These are phyloP conservation scores for Spergularia bocconei DNA, from an alignment of 148 eudicot genomes.

Conservation along the genomic window DNA sequence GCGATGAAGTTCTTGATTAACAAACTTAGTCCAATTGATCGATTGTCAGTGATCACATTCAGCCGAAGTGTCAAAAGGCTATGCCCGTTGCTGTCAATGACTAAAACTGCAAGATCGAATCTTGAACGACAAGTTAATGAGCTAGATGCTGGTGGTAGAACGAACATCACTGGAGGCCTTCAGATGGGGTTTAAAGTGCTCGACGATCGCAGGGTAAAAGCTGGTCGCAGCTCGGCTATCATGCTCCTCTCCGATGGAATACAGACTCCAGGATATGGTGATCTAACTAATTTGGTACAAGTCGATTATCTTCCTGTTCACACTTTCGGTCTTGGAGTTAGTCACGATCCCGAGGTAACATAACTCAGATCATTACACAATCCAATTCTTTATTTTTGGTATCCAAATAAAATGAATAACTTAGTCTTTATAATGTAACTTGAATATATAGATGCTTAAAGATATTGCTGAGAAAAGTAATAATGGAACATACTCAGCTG, in stretches of 20 bases:
- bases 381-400: too few species aligned
- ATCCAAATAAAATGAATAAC: too few species aligned
- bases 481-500: too few species aligned
- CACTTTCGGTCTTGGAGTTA: slow-evolving; percentile 22
- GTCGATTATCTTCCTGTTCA: slow-evolving; percentile 12
- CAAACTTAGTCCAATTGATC: slow-evolving; percentile 18
- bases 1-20: slow-evolving; percentile 9
- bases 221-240: slow-evolving; percentile 7
- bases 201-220: background rate
- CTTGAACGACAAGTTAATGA: background rate
- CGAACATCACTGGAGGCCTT: slow-evolving; percentile 11
- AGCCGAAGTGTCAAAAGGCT: background rate
- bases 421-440: too few species aligned
- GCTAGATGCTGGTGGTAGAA: background rate
- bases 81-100: slow-evolving; percentile 5
- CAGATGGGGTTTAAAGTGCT: slow-evolving; percentile 3
- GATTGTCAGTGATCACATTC: slow-evolving; percentile 13
- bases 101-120: background rate
- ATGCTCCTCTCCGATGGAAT: slow-evolving; percentile 15
- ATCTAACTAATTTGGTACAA: background rate
- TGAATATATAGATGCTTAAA: too few species aligned
- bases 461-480: too few species aligned
- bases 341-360: background rate
- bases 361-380: too few species aligned
- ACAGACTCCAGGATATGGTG: background rate